Evolutionary conservation across 169 alveolate species (phyloP), one percentile per base, ranked within the genome.

Genomic region (Cystoisospora suis): DNA sequence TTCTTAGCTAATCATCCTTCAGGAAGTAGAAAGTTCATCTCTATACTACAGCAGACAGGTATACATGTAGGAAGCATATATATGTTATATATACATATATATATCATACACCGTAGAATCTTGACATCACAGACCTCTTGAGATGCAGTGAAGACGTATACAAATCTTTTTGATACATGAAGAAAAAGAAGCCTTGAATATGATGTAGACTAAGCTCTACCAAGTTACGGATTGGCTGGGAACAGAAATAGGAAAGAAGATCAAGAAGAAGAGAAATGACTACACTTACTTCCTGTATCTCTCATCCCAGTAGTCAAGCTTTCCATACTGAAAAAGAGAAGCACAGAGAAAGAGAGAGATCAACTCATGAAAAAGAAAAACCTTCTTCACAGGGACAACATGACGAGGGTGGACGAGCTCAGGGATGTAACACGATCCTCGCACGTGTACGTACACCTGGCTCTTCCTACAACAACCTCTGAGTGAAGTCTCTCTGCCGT

Each of bases 261-360:
- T 49, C 61, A 9, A 20, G n/a, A 20, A 49, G n/a, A 20, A 20
- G 61, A 9, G 61, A 9, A 49, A 9, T 7, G 42, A 6, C 40
- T 12, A 65, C 59, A 17, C 89, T 38, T n/a, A 86, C 90, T 45
- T 86, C 45, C 96, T 95, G 94, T 97, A 97, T 83, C 99, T 93
- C 92, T 97, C 98, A 81, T 97, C 98, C 99, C 99, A 97, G 87
- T 95, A 95, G 72, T 96, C 98, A 29, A 87, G 65, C 61, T 95
- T 95, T 36, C 97, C 97, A 91, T 95, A 97, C 94, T 96, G 95
- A 27, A 94, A 34, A 34, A n/a, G 45, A 34, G 42, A 72, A n/a
- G 47, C 47, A 4, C 20, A n/a, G 7, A 69, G 80, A 42, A 29
- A 72, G 83, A 36, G 32, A 1, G 34, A 15, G 42, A 65, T 12